Base-by-base conservation (phyloP, 345 rosid genomes). In the Viola odorata region DNA sequence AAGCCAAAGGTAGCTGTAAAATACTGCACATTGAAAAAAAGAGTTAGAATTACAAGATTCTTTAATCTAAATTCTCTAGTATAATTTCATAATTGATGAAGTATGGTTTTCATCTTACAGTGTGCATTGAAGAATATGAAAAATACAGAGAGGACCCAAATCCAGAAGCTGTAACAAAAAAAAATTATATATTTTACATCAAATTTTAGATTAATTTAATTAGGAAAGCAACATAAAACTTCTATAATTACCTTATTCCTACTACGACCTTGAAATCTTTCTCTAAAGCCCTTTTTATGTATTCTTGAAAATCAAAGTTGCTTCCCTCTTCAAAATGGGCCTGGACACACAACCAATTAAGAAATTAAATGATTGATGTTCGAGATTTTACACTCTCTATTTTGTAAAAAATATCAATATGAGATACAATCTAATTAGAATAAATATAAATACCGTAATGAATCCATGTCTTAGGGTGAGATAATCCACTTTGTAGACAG, bases 401-500 rank as follows among this genome's bases (percentile, higher is more conserved):
- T 45, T 45, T 8, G 50, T 45, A n/a, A n/a, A n/a, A n/a, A n/a
- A n/a, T n/a, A n/a, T 45, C 50, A 45, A 3, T 45, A 45, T 3
- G 12, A 3, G 12, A 45, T 45, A 41, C 9, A 45, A 3, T 45
- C 12, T 3, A 8, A 4, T 8, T 8, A 45, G 12, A 47, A 40
- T 17, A 3, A 3, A 4, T 12, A 6, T 8, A 38, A 45, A 7
- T 85, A 91, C 97, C 84, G 8, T 65, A 47, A 88, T 74, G 68
- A 91, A 91, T 63, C 97, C 97, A 72, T 88, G 91, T 48, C 97
- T 73, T 11, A 91, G 78, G 8, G 91, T 81, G 44, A 91, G 61
- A 63, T 85, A 91, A 69, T 91, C 97, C 11, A 72, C 84, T 78
- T 75, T 86, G 51, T 84, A 77, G 42, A 91, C 91, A 11, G 97